These are phyloP conservation scores for Apophysomyces sp. DNA, from an alignment of 371 early-diverging fungal genomes.

Conservation along the genomic window DNA sequence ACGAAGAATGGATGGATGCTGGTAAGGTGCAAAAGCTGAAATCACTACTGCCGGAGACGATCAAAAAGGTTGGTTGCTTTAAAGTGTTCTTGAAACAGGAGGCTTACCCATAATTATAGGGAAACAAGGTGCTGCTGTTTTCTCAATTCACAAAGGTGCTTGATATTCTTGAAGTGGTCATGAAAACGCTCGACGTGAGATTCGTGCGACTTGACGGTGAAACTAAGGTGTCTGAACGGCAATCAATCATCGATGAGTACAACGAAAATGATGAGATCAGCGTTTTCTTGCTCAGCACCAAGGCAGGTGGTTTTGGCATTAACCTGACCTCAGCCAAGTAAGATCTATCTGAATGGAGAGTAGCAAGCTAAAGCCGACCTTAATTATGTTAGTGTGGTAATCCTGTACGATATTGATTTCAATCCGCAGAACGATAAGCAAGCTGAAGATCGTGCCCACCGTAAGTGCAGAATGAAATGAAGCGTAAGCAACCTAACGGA, in stretches of 20 bases:
- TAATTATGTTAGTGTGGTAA: conserved; percentile 56
- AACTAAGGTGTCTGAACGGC: conserved; percentile 69
- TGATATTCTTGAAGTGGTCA: conserved; percentile 52
- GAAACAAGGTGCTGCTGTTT: conserved; percentile 76
- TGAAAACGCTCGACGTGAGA: conserved; percentile 45
- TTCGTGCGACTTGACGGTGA: conserved; percentile 67
- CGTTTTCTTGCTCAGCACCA: conserved; percentile 89
- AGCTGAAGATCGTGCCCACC: conserved; percentile 91
- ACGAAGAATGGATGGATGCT: conserved; percentile 72
- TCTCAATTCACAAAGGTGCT: conserved; percentile 81
- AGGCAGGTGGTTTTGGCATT: conserved; percentile 91
- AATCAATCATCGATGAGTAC: conserved; percentile 77
- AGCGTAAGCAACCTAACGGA: background rate
- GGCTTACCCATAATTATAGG: conserved; percentile 18
- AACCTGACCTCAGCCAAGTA: conserved; percentile 89
- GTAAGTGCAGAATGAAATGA: conserved; percentile 28
- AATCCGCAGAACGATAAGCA: conserved; percentile 97
- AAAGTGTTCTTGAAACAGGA: conserved; percentile 13
- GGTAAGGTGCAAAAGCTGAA: conserved; percentile 73
- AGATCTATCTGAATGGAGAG: background rate
- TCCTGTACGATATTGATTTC: conserved; percentile 90
- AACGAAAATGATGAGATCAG: conserved; percentile 60
- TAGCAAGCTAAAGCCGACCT: background rate
- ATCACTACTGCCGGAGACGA: conserved; percentile 57
- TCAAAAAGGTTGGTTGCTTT: conserved; percentile 19